A percentile compares a stretch with the other conserved stretches of the same genome.
phyloP scores from a whole-genome alignment of 2,329 filamentous ascomycete species.

The Alternaria sp. region DNA sequence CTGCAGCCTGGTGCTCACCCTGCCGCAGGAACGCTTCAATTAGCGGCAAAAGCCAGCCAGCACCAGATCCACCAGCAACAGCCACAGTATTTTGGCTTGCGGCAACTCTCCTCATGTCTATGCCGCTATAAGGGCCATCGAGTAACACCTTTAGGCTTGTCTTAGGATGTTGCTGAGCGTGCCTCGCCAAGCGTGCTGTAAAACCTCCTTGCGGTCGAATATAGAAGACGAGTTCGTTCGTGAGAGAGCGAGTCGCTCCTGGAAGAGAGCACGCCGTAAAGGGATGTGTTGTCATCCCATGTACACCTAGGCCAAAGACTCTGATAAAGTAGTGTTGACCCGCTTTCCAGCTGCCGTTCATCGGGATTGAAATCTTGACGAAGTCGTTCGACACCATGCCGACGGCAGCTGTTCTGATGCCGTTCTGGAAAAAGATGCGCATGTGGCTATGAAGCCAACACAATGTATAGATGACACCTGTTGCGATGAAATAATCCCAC shows the following conservation, averaged over 20 bases:
- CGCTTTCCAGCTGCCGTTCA: conserved; percentile 55
- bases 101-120: conserved; percentile 43
- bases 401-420: conserved; percentile 56
- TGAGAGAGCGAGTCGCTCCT: neutral
- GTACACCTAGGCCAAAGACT: conserved; percentile 54
- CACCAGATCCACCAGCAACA: conserved; percentile 64
- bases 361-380: conserved; percentile 27
- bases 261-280: conserved; percentile 64
- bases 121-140: conserved; percentile 66
- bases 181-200: conserved; percentile 51
- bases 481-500: conserved; percentile 68
- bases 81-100: conserved; percentile 54
- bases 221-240: conserved; percentile 59
- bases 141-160: conserved; percentile 56
- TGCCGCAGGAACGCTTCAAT: conserved; percentile 46
- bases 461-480: conserved; percentile 59
- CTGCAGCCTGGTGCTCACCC: neutral
- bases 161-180: conserved; percentile 21
- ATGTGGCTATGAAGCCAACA: conserved; percentile 56
- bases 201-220: conserved; percentile 59
- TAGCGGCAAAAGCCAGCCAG: conserved; percentile 59
- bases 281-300: conserved; percentile 58
- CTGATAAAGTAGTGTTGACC: conserved; percentile 65
- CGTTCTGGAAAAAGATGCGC: conserved; percentile 59
- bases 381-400: conserved; percentile 28